phyloP scores from a whole-genome alignment of 1,284 basidiomycete genomes.

The Apiotrichum sp. region DNA sequence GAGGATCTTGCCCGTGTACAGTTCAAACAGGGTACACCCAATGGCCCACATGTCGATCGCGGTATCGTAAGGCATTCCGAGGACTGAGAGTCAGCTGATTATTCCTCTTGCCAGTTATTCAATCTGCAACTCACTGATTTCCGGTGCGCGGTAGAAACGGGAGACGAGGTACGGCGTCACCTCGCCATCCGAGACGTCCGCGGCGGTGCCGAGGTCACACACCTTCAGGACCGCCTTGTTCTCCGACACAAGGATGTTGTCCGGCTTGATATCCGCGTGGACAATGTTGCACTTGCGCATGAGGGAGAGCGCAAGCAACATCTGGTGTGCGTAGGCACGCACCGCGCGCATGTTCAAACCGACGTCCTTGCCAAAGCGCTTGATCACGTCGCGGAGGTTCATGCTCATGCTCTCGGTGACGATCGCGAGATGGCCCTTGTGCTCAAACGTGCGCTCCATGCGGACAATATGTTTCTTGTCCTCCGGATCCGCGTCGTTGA shows the following conservation, averaged over 20 bases:
- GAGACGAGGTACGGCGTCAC: slow-evolving; percentile 98
- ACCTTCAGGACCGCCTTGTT: slow-evolving; percentile 89
- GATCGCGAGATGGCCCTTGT: slow-evolving; percentile 90
- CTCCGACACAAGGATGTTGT: slow-evolving; percentile 92
- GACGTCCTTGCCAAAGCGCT: slow-evolving; percentile 97
- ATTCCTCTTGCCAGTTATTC: neutral
- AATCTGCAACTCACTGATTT: slow-evolving; percentile 71
- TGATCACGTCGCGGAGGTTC: slow-evolving; percentile 96
- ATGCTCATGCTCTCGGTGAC: slow-evolving; percentile 96
- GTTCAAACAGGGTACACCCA: slow-evolving; percentile 94
- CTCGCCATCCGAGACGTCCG: slow-evolving; percentile 79
- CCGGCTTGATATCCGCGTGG: slow-evolving; percentile 97
- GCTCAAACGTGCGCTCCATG: slow-evolving; percentile 88
- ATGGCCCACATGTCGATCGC: slow-evolving; percentile 95
- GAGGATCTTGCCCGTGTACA: slow-evolving; percentile 97
- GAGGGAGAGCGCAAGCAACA: slow-evolving; percentile 80
- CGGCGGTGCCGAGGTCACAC: slow-evolving; percentile 93
- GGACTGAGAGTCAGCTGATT: slow-evolving; percentile 54
- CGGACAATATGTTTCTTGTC: slow-evolving; percentile 95
- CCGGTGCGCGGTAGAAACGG: slow-evolving; percentile 95
- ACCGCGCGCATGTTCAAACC: slow-evolving; percentile 94
- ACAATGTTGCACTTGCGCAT: slow-evolving; percentile 86
- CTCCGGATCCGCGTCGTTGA: slow-evolving; percentile 82
- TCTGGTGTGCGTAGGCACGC: slow-evolving; percentile 93
- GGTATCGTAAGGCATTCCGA: slow-evolving; percentile 90